These are phyloP conservation scores for Rhizopus arrhizus DNA, from an alignment of 371 early-diverging fungal genomes.

Conservation along the genomic window DNA sequence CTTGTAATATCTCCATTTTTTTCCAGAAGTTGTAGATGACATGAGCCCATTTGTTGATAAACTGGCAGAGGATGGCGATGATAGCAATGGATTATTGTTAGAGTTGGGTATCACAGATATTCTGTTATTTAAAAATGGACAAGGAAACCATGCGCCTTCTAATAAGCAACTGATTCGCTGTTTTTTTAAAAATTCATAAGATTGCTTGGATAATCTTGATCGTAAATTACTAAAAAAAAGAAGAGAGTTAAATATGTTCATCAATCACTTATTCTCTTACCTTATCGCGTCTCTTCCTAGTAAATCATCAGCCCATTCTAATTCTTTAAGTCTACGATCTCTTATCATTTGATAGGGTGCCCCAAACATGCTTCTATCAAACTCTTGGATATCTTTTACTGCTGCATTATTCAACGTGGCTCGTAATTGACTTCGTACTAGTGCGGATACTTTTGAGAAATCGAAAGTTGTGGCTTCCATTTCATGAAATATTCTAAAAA, in stretches of 20 bases:
- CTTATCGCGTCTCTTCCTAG: slow-evolving; percentile 65
- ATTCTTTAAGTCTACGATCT: slow-evolving; percentile 68
- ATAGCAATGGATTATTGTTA: slow-evolving; percentile 1
- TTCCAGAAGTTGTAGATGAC: slow-evolving; percentile 15
- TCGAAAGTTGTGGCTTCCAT: slow-evolving; percentile 70
- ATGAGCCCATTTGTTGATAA: slow-evolving; percentile 11
- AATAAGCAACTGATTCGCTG: slow-evolving; percentile 71
- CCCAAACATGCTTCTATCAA: slow-evolving; percentile 65
- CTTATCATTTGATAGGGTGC: slow-evolving; percentile 67
- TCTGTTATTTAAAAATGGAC: slow-evolving; percentile 27
- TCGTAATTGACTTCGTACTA: slow-evolving; percentile 58
- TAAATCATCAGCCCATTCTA: slow-evolving; percentile 72
- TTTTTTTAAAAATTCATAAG: slow-evolving; percentile 72
- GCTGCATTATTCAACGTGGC: slow-evolving; percentile 47
- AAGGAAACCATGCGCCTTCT: slow-evolving; percentile 77
- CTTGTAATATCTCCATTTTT: slow-evolving; percentile 66
- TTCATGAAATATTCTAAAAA: slow-evolving; percentile 66
- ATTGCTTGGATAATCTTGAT: slow-evolving; percentile 61
- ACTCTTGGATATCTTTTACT: slow-evolving; percentile 48
- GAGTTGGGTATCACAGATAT: slow-evolving; percentile 16
- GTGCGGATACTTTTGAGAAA: slow-evolving; percentile 61
- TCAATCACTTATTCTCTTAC: slow-evolving; percentile 35
- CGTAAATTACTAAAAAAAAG: slow-evolving; percentile 58
- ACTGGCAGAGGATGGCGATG: not conserved
- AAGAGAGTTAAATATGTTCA: not conserved